phyloP scores from a whole-genome alignment of 441 rosid species.

The Gossypium trilobum region DNA sequence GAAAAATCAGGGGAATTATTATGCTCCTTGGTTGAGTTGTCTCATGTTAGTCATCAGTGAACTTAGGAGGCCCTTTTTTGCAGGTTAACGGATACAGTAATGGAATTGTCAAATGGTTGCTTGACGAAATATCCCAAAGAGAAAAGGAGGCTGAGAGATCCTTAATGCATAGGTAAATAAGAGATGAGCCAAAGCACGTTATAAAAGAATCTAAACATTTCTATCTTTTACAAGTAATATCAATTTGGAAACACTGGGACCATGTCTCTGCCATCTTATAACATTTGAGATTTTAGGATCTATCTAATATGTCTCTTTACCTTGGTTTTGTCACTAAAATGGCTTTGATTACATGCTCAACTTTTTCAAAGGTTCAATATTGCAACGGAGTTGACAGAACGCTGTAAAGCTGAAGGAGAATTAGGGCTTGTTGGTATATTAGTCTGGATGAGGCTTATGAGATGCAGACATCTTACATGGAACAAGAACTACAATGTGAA shows the following conservation, averaged over 20 bases:
- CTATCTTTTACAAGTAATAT: neutral
- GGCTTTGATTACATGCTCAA: neutral
- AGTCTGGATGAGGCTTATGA: slow-evolving; percentile 66
- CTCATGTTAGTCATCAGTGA: neutral
- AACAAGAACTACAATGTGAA: slow-evolving; percentile 69
- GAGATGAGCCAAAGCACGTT: slow-evolving; percentile 18
- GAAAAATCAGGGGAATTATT: neutral
- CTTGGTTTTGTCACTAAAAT: neutral
- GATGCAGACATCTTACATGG: slow-evolving; percentile 55
- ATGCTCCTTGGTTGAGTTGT: neutral
- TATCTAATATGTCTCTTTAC: neutral
- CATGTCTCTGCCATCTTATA: neutral
- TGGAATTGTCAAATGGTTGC: slow-evolving; percentile 49
- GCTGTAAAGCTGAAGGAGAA: slow-evolving; percentile 47
- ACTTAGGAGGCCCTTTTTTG: neutral
- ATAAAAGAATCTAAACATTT: neutral
- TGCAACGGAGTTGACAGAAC: slow-evolving; percentile 51
- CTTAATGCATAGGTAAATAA: slow-evolving; percentile 51
- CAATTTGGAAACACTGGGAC: neutral
- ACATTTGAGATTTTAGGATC: slow-evolving; percentile 3
- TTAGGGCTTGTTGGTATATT: slow-evolving; percentile 47
- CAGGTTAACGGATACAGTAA: slow-evolving; percentile 34
- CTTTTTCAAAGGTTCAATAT: slow-evolving; percentile 44
- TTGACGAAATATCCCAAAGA: slow-evolving; percentile 49
- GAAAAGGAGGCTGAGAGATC: slow-evolving; percentile 71